Evolutionary conservation across 2,329 filamentous ascomycete species (phyloP).

Genomic region (Grosmannia serpens): DNA sequence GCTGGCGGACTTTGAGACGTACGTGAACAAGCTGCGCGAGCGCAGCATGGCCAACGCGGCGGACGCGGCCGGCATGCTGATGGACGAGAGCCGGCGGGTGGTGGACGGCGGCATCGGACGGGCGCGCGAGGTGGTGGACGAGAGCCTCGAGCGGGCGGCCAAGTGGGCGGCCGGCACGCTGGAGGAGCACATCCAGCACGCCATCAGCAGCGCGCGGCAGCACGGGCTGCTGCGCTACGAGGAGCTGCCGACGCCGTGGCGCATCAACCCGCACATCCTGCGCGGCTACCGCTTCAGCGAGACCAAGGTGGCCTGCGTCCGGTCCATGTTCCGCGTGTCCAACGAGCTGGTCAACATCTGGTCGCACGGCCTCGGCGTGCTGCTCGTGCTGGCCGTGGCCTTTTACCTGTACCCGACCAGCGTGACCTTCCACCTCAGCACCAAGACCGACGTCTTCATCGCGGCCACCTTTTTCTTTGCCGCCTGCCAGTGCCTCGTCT

Average conservation of each 20-base stretch:
- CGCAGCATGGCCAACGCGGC: constrained; percentile 57
- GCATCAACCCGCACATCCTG: constrained; percentile 86
- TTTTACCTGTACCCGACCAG: constrained; percentile 94
- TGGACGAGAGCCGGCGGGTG: constrained; percentile 68
- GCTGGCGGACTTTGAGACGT: constrained; percentile 72
- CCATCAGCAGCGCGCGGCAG: constrained; percentile 63
- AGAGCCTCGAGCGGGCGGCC: constrained; percentile 75
- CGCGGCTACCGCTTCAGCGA: constrained; percentile 89
- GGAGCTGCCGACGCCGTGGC: constrained; percentile 84
- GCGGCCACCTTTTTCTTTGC: constrained; percentile 94
- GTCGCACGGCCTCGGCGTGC: constrained; percentile 83
- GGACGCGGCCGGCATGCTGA: constrained; percentile 57
- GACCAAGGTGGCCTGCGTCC: constrained; percentile 78
- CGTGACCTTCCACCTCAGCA: constrained; percentile 74
- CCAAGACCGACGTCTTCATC: constrained; percentile 79
- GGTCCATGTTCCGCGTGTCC: constrained; percentile 70
- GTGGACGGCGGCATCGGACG: constrained; percentile 68
- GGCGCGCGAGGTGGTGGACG: constrained; percentile 66
- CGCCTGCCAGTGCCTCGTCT: constrained; percentile 86
- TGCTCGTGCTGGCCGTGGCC: constrained; percentile 77
- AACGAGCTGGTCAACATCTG: constrained; percentile 98
- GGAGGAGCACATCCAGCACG: constrained; percentile 73
- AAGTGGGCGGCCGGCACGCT: constrained; percentile 69
- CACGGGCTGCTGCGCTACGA: constrained; percentile 79
- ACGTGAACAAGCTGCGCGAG: constrained; percentile 69